Base-by-base conservation (phyloP, 495 filamentous ascomycete genomes). In the Paragyromitra xinjiangensis region DNA sequence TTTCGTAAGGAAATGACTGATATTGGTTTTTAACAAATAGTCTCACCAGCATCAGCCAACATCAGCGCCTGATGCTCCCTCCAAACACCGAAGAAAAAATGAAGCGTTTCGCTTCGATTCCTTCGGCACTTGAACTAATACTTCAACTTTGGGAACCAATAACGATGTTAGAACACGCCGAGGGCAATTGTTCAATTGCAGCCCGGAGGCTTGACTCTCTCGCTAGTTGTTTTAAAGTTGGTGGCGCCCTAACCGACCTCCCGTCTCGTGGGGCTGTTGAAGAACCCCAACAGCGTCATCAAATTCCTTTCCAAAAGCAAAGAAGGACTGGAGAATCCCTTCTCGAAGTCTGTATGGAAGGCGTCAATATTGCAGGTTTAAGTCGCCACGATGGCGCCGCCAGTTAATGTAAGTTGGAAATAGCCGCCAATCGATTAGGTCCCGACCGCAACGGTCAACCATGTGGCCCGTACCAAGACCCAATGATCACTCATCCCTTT, bases 321-420 rank as follows among this genome's bases (percentile, higher is more conserved):
- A 53, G 50, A 55, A 44, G 51, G 61, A 58, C 1, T 11, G 14
- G 45, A 3, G 42, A 37, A 14, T 64, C 50, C 29, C 72, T 75
- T 71, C 73, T 71, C 65, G 73, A 75, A 70, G 56, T 48, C 22
- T 40, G 55, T 22, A n/a, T 51, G 42, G 71, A 69, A 75, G 51
- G 53, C 64, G 64, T 56, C 40, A 63, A 63, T 64, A 63, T 40
- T 55, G 48, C 44, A 34, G 42, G 37, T 6, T 3, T 11, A n/a
- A 34, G 12, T 51, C 63, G 9, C 22, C n/a, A 48, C 34, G 50
- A 53, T 51, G 48, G 12, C 48, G 50, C n/a, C 1, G 50, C 16
- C 48, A 51, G 48, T 6, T 16, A 45, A 45, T 11, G 44, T 45
- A 4, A 16, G 14, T 11, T 39, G 19, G 56, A 71, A 53, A 61